Conservation (phyloP, 2,329 filamentous ascomycete species). For the Epichloe aotearoae region DNA sequence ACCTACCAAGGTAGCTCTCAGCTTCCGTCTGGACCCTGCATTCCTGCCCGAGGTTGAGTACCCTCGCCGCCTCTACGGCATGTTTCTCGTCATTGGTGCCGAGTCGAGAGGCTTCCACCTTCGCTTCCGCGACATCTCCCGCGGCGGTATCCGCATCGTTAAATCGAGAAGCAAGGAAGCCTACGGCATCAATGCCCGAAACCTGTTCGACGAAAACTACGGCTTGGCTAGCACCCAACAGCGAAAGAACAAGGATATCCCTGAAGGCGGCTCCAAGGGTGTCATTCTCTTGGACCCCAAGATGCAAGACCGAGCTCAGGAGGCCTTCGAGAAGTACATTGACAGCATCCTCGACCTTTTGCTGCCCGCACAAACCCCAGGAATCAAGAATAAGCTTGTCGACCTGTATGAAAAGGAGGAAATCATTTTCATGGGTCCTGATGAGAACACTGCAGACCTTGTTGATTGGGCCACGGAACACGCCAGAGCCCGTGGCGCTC, state of each 20-base stretch:
- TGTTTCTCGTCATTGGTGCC: conserved; percentile 96
- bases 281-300: conserved; percentile 88
- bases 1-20: conserved; percentile 93
- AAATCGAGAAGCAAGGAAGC: conserved; percentile 95
- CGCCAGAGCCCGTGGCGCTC: conserved; percentile 71
- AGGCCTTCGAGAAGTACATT: conserved; percentile 99
- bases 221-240: conserved; percentile 96
- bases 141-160: conserved; percentile 95
- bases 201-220: conserved; percentile 97
- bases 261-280: conserved; percentile 94
- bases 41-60: conserved; percentile 92
- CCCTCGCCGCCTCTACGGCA: conserved; percentile 83
- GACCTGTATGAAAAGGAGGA: conserved; percentile 91
- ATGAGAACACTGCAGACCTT: conserved; percentile 95
- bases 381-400: conserved; percentile 97
- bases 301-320: conserved; percentile 82
- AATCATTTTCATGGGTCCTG: conserved; percentile 96
- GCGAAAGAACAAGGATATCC: conserved; percentile 99
- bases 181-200: conserved; percentile 91
- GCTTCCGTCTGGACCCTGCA: conserved; percentile 79
- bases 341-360: conserved; percentile 95
- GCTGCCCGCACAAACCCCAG: conserved; percentile 75
- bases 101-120: conserved; percentile 96
- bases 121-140: conserved; percentile 91
- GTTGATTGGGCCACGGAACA: conserved; percentile 99